These are phyloP conservation scores for Euphorbia schlechtendalii DNA, from an alignment of 441 rosid genomes.

Conservation along the genomic window DNA sequence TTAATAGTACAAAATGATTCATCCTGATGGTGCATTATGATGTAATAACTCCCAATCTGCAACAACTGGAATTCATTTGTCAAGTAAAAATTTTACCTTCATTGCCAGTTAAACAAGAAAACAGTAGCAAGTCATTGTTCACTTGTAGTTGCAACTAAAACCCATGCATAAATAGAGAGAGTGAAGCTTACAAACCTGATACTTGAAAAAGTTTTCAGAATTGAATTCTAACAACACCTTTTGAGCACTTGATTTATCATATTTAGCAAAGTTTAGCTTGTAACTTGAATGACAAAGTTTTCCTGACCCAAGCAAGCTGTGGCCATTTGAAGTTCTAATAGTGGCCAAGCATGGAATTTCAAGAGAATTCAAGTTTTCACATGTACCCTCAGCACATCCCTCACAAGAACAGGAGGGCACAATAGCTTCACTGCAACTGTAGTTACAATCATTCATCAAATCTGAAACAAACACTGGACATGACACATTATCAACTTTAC, in stretches of 20 bases:
- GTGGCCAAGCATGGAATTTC: slow-evolving; percentile 52
- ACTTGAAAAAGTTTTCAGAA: slow-evolving; percentile 35
- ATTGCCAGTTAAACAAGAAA: slow-evolving; percentile 5
- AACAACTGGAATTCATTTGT: slow-evolving; percentile 43
- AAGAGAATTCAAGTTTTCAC: slow-evolving; percentile 23
- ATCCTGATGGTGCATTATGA: slow-evolving; percentile 45
- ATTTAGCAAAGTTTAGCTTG: slow-evolving; percentile 22
- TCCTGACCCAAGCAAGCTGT: slow-evolving; percentile 31
- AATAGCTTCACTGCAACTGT: slow-evolving; percentile 12
- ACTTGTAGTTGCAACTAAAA: background rate
- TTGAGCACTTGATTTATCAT: slow-evolving; percentile 28
- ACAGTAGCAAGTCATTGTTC: background rate
- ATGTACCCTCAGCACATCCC: slow-evolving; percentile 21
- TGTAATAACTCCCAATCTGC: slow-evolving; percentile 71
- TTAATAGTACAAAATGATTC: slow-evolving; percentile 41
- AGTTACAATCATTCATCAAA: slow-evolving; percentile 15
- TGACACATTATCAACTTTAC: slow-evolving; percentile 31
- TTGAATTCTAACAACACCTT: slow-evolving; percentile 65
- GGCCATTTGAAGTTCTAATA: slow-evolving; percentile 32
- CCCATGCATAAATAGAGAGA: background rate
- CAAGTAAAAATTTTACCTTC: slow-evolving; percentile 12
- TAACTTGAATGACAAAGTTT: slow-evolving; percentile 32
- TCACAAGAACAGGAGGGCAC: slow-evolving; percentile 12
- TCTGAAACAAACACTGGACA: slow-evolving; percentile 15
- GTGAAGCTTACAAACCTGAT: slow-evolving; percentile 37